These are phyloP conservation scores for Neurospora sp. DNA, from an alignment of 495 filamentous ascomycete genomes.

Conservation along the genomic window DNA sequence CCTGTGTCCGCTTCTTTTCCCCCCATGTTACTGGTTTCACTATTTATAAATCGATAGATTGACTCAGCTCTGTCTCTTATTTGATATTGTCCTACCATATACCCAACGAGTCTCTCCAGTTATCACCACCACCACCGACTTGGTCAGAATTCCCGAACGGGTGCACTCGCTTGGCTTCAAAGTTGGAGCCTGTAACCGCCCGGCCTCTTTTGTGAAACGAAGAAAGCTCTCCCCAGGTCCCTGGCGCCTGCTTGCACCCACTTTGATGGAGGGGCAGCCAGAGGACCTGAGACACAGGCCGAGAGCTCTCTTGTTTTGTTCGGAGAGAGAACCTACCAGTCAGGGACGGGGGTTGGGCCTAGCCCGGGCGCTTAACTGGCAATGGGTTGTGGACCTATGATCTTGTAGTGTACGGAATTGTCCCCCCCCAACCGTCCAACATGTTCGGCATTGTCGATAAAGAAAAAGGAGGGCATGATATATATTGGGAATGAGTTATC, in stretches of 20 bases:
- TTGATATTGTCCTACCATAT: not conserved
- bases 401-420: not conserved
- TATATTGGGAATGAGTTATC: not conserved
- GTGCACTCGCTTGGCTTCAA: not conserved
- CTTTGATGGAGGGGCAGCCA: not conserved
- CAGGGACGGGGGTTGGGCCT: not conserved
- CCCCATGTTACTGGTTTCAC: not conserved
- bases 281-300: not conserved
- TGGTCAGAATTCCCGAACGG: not conserved
- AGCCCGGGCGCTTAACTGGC: not conserved
- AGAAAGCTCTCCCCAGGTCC: not conserved
- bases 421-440: not conserved
- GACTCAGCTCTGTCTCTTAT: not conserved
- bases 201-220: not conserved
- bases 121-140: not conserved
- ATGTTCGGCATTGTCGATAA: not conserved
- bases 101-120: too few relatives aligned
- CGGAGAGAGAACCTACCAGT: not conserved
- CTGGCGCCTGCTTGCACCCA: not conserved
- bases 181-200: not conserved
- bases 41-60: not conserved
- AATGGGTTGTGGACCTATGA: not conserved
- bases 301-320: not conserved
- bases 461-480: not conserved
- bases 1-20: not conserved